Conservation (phyloP, 2,329 filamentous ascomycete species). For the Neonectria ditissima region DNA sequence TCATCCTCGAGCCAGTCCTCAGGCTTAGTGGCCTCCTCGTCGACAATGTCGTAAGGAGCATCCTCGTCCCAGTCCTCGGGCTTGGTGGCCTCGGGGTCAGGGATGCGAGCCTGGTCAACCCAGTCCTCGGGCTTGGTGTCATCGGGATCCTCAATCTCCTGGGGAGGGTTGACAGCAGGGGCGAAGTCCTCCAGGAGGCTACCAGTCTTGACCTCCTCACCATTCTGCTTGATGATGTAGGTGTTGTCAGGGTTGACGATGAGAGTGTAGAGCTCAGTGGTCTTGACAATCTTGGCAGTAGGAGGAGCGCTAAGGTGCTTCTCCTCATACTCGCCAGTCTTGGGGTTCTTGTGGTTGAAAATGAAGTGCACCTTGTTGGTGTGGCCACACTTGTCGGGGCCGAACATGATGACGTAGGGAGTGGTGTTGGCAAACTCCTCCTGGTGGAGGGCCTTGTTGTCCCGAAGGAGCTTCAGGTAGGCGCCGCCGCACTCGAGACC, state of each 20-base stretch:
- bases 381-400: constrained; percentile 98
- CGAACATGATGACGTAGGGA: constrained; percentile 99
- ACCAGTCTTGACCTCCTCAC: constrained; percentile 87
- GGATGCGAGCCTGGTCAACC: constrained; percentile 92
- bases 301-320: constrained; percentile 93
- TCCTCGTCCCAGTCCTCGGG: constrained; percentile 99
- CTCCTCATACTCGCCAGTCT: constrained; percentile 99
- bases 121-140: constrained; percentile 95
- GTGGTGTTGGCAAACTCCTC: constrained; percentile 98
- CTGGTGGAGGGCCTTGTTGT: constrained; percentile 95
- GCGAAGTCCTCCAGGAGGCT: constrained; percentile 93
- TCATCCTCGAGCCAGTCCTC: constrained; percentile 97
- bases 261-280: constrained; percentile 93
- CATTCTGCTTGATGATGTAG: constrained; percentile 92
- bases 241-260: constrained; percentile 98
- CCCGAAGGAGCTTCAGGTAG: constrained; percentile 98
- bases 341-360: constrained; percentile 99
- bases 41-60: constrained; percentile 94
- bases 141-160: constrained; percentile 94
- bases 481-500: constrained; percentile 98
- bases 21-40: constrained; percentile 90
- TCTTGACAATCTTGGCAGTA: constrained; percentile 89
- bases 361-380: constrained; percentile 99
- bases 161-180: constrained; percentile 91
- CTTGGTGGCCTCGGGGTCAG: constrained; percentile 94